These are phyloP conservation scores for Blastomyces parvus DNA, from an alignment of 2,329 filamentous ascomycete species.

Conservation along the genomic window DNA sequence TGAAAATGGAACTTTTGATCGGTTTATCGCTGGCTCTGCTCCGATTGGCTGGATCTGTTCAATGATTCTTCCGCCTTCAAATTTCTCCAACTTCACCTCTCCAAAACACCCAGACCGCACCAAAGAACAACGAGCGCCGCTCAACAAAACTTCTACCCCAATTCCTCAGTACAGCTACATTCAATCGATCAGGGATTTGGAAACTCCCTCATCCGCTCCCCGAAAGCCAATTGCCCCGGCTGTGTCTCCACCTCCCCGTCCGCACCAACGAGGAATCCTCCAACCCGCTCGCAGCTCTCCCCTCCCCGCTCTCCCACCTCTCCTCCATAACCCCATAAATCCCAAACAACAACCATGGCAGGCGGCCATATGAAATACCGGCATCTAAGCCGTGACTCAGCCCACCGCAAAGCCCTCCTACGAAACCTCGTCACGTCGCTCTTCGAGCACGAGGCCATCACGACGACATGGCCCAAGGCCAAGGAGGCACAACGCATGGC, in stretches of 20 bases:
- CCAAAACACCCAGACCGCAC: not conserved
- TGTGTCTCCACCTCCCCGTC: not conserved
- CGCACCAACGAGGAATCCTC: not conserved
- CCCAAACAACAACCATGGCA: conserved; percentile 52
- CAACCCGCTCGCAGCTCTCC: not conserved
- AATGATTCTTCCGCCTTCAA: conserved; percentile 1
- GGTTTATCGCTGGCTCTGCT: not conserved
- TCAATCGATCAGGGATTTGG: not conserved
- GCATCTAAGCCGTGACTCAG: conserved; percentile 72
- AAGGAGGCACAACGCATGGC: conserved; percentile 92
- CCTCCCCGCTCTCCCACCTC: not conserved
- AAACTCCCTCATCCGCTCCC: too few relatives aligned
- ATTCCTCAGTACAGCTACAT: not conserved
- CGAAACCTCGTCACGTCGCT: conserved; percentile 94
- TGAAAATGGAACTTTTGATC: not conserved
- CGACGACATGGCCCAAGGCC: conserved; percentile 90
- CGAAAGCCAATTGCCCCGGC: not conserved
- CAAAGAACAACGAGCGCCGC: not conserved
- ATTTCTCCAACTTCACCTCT: conserved; percentile 1
- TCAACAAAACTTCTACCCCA: not conserved
- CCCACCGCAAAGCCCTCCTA: conserved; percentile 83
- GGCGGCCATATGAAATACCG: conserved; percentile 81
- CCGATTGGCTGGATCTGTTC: conserved; percentile 11
- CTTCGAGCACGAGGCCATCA: conserved; percentile 84
- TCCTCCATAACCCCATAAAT: not conserved